Evolutionary conservation across 2,329 filamentous ascomycete genomes (phyloP).

Genomic region (Xylaria sp.): DNA sequence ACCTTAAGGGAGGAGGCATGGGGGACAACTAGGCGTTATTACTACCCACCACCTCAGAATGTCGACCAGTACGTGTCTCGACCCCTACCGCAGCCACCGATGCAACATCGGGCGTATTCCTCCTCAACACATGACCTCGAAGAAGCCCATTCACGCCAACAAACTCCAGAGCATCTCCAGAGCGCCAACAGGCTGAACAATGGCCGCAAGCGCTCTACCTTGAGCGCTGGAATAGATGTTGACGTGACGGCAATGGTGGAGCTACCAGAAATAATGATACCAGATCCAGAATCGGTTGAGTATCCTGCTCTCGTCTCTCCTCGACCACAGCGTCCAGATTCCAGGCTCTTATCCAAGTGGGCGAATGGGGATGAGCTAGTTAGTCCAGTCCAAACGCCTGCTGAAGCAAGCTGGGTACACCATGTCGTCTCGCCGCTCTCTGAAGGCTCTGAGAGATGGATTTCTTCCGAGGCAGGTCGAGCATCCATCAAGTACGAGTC

Average conservation of each 20-base stretch:
- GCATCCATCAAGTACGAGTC: conserved; percentile 16
- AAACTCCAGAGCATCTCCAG: conserved; percentile 7
- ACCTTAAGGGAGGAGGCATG: conserved; percentile 14
- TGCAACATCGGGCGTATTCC: conserved; percentile 28
- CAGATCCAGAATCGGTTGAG: conserved; percentile 13
- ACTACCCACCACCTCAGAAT: conserved; percentile 32
- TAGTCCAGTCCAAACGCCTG: conserved; percentile 41
- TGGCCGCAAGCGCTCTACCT: conserved; percentile 7
- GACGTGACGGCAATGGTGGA: conserved; percentile 29
- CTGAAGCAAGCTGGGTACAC: conserved; percentile 30
- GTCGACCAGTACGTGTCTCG: conserved; percentile 27
- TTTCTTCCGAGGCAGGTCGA: conserved; percentile 8
- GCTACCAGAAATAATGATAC: conserved; percentile 29
- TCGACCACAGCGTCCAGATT: conserved; percentile 38
- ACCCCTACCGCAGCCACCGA: conserved; percentile 36
- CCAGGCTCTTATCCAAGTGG: conserved; percentile 34
- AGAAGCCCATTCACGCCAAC: conserved; percentile 14
- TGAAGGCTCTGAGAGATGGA: conserved; percentile 18
- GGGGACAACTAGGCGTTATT: conserved; percentile 1
- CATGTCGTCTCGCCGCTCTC: conserved; percentile 45
- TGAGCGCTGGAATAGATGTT: conserved; percentile 32
- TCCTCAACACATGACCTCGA: conserved; percentile 36
- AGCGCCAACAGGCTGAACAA: conserved; percentile 1
- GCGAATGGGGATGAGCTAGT: conserved; percentile 34
- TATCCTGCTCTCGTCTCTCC: conserved; percentile 37